Base-by-base conservation (phyloP, 108 stramenopile genomes). In the Nitzschia sp. region DNA sequence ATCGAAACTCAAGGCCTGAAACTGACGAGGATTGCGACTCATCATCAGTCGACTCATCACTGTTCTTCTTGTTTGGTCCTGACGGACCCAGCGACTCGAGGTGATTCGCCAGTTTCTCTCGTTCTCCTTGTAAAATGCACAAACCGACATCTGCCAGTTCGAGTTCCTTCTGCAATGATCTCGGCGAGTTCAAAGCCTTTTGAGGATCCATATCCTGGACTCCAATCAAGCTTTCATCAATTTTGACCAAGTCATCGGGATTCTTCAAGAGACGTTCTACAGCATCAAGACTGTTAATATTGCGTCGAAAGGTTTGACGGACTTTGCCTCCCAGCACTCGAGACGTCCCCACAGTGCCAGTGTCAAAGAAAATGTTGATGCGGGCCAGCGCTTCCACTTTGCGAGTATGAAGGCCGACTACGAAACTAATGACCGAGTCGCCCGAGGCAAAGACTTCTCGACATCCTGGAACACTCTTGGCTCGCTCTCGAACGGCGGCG, bases 71-170 rank as follows among this genome's bases (percentile, higher is more conserved):
- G 51, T 29, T 54, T 26, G 25, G 26, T n/a, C 15, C 18, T 9
- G 21, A 4, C 18, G 62, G 27, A 8, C 42, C 54, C 66, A 77
- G 46, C 3, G 64, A 33, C 23, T 54, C 47, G 59, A 86, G 67
- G 59, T 85, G 85, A 23, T 72, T 80, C 32, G 75, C 68, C 28
- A 90, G 38, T 23, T 79, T 79, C 64, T 88, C 84, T 21, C 64
- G 70, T 65, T 93, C 92, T 46, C 79, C 92, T 64, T 85, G 76
- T 19, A 93, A 62, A 57, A 93, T 90, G 19, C 82, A 82, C 17
- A 86, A 19, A 13, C 88, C 92, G 6, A 86, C 82, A 64, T 93
- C 87, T 26, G 83, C 83, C 29, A 90, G 62, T 64, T 86, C 85
- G 30, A 88, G 69, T 38, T 83, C 76, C 27, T 68, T 68, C 61